Conservation (phyloP, 2,329 filamentous ascomycete genomes). For the Dendryphion nanum region DNA sequence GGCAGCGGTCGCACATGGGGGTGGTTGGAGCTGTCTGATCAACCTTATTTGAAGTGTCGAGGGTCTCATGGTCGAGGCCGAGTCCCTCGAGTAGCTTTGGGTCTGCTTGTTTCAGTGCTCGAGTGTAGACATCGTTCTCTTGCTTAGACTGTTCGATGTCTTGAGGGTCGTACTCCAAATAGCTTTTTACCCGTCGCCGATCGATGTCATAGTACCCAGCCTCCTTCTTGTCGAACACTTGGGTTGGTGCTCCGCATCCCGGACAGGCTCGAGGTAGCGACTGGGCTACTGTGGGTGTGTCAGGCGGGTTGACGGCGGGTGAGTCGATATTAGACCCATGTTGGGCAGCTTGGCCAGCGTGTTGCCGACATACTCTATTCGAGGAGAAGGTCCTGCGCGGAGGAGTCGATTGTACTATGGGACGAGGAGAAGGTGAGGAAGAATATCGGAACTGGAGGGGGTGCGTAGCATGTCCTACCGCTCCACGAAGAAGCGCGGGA, state of each 20-base stretch:
- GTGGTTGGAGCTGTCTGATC: constrained; percentile 21
- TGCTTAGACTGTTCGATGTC: constrained; percentile 16
- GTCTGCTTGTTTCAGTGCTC: constrained; percentile 31
- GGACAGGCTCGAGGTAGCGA: constrained; percentile 57
- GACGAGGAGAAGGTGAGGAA: too few species aligned
- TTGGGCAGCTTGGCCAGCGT: not conserved
- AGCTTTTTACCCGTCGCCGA: constrained; percentile 48
- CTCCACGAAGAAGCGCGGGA: constrained; percentile 30
- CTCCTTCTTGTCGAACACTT: constrained; percentile 53
- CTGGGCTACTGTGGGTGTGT: constrained; percentile 7
- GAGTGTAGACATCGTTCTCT: constrained; percentile 39
- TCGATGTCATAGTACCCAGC: constrained; percentile 58
- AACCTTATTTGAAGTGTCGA: constrained; percentile 9
- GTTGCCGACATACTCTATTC: not conserved
- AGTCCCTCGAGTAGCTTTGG: constrained; percentile 27
- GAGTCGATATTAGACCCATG: too few species aligned
- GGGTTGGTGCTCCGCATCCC: constrained; percentile 62
- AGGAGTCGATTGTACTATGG: too few species aligned
- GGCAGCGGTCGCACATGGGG: constrained; percentile 84
- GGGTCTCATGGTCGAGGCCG: constrained; percentile 20
- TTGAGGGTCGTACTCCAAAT: constrained; percentile 27
- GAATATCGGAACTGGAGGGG: constrained; percentile 4
- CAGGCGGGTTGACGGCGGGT: not conserved
- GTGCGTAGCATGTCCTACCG: too few species aligned
- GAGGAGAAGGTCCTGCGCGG: constrained; percentile 14